These are phyloP conservation scores for Sungouiozyma ichnusensis DNA, from an alignment of 805 yeast species.

Conservation along the genomic window DNA sequence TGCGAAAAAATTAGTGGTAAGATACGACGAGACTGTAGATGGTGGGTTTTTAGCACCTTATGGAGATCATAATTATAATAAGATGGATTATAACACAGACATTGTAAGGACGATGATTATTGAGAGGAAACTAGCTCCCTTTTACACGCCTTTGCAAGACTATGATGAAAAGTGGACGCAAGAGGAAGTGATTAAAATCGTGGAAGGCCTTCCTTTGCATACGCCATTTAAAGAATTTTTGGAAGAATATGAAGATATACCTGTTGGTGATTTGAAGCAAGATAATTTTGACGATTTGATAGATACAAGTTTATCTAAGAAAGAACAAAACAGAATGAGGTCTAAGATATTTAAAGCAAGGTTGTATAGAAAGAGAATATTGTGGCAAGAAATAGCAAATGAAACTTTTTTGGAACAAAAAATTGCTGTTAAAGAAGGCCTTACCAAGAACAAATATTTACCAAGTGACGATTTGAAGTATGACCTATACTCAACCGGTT, in stretches of 20 bases:
- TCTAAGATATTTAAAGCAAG: constrained; percentile 27
- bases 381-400: constrained; percentile 49
- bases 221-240: constrained; percentile 34
- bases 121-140: constrained; percentile 73
- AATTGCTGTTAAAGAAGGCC: constrained; percentile 30
- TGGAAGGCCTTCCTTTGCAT: constrained; percentile 47
- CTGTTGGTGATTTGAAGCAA: constrained; percentile 21
- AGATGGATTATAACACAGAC: constrained; percentile 61
- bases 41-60: constrained; percentile 91
- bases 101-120: constrained; percentile 64
- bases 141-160: constrained; percentile 81
- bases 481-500: constrained; percentile 52
- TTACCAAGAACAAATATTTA: constrained; percentile 30
- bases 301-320: constrained; percentile 20
- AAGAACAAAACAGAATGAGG: constrained; percentile 23
- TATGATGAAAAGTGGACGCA: constrained; percentile 64
- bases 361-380: constrained; percentile 31
- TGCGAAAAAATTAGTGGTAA: constrained; percentile 46
- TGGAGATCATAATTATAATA: constrained; percentile 70
- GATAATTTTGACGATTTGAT: constrained; percentile 23
- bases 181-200: constrained; percentile 45
- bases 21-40: constrained; percentile 65
- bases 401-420: constrained; percentile 46
- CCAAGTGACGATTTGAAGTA: constrained; percentile 36
- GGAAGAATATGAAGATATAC: constrained; percentile 28